phyloP scores from a whole-genome alignment of 169 alveolate genomes.

The Babesia caballi region DNA sequence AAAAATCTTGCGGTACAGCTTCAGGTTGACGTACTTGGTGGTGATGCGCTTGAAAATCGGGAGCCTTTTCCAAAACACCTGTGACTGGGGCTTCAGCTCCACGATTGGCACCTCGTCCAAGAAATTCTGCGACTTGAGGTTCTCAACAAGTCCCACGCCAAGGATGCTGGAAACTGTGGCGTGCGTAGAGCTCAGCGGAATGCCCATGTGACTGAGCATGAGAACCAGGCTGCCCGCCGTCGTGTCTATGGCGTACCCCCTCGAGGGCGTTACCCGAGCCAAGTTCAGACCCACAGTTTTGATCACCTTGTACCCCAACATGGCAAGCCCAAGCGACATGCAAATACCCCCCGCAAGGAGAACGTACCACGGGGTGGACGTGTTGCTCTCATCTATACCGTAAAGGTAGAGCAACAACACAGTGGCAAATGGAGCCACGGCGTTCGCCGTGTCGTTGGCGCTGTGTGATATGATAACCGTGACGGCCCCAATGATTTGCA shows the following conservation, averaged over 20 bases:
- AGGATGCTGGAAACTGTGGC: constrained; percentile 81
- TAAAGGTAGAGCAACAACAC: constrained; percentile 52
- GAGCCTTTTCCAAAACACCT: not conserved
- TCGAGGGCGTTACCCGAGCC: constrained; percentile 80
- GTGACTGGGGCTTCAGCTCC: not conserved
- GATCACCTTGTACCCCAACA: constrained; percentile 80
- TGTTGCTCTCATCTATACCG: constrained; percentile 43
- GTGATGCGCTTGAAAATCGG: constrained; percentile 22
- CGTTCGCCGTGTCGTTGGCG: constrained; percentile 86
- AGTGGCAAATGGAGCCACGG: constrained; percentile 79
- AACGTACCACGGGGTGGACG: constrained; percentile 79
- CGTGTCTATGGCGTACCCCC: constrained; percentile 81
- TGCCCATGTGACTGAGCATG: constrained; percentile 75
- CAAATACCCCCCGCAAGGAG: constrained; percentile 77
- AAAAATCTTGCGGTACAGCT: constrained; percentile 57
- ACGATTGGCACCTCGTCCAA: not conserved
- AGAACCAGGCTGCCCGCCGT: constrained; percentile 79
- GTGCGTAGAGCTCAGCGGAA: constrained; percentile 85
- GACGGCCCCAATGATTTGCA: constrained; percentile 75
- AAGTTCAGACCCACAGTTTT: constrained; percentile 77
- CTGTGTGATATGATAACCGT: constrained; percentile 81
- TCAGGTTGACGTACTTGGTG: constrained; percentile 47
- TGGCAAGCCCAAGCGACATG: constrained; percentile 80
- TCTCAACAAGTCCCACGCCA: constrained; percentile 78
- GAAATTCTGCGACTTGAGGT: not conserved